phyloP scores from a whole-genome alignment of 148 eudicot genomes.

The Agrostemma githago region DNA sequence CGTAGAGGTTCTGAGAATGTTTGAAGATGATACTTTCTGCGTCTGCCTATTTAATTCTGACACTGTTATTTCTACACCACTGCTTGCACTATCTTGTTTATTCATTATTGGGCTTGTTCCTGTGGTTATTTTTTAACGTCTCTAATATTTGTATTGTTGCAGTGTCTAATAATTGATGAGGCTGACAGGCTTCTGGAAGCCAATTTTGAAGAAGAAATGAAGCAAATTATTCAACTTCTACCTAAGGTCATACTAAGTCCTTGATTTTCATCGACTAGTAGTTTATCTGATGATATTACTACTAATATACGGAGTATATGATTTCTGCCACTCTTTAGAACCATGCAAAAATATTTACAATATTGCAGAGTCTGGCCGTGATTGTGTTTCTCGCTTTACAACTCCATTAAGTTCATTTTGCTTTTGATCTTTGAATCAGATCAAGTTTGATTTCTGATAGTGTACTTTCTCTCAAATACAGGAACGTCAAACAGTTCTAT shows the following conservation, averaged over 20 bases:
- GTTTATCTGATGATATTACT: not conserved
- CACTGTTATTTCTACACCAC: too few species aligned
- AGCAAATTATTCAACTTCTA: slow-evolving; percentile 69
- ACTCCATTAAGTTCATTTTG: not conserved
- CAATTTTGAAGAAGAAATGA: slow-evolving; percentile 95
- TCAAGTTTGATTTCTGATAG: slow-evolving; percentile 11
- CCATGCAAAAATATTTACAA: not conserved
- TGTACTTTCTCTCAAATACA: slow-evolving; percentile 28
- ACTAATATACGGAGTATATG: too few species aligned
- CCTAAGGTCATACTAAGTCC: slow-evolving; percentile 54
- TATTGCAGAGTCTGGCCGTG: not conserved
- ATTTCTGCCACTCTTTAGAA: not conserved
- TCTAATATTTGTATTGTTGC: slow-evolving; percentile 28
- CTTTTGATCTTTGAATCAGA: not conserved
- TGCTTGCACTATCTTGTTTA: not conserved
- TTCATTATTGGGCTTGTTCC: not conserved
- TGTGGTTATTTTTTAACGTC: not conserved
- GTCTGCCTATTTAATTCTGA: not conserved
- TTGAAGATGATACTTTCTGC: not conserved
- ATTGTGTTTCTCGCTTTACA: not conserved
- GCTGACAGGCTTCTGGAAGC: slow-evolving; percentile 94
- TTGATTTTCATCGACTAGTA: not conserved
- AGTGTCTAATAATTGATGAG: slow-evolving; percentile 90
- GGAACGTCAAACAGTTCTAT: slow-evolving; percentile 91
- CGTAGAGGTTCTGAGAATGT: not conserved